phyloP scores from a whole-genome alignment of 495 filamentous ascomycete genomes.

The Cercophora sp. region DNA sequence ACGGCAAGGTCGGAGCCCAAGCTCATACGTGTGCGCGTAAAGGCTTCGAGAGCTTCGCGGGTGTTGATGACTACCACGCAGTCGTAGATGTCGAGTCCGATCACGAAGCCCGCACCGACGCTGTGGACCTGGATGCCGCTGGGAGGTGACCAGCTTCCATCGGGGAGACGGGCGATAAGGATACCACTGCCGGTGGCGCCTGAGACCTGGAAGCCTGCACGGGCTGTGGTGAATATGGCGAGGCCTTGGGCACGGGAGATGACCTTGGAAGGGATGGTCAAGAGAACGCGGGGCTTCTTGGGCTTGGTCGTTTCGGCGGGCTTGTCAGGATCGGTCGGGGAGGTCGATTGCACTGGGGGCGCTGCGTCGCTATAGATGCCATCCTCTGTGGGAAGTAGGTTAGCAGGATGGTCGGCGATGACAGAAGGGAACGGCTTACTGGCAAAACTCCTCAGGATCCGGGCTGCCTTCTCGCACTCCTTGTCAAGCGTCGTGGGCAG shows the following conservation, averaged over 20 bases:
- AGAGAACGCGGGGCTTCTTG: conserved; percentile 38
- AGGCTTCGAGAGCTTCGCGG: conserved; percentile 64
- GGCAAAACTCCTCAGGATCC: conserved; percentile 78
- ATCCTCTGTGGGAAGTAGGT: conserved; percentile 18
- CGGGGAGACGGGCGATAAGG: conserved; percentile 62
- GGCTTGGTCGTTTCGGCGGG: conserved; percentile 12
- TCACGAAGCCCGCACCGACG: conserved; percentile 69
- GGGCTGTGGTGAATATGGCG: conserved; percentile 80
- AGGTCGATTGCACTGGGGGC: conserved; percentile 1
- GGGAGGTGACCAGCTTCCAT: conserved; percentile 73
- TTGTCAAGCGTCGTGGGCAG: conserved; percentile 75
- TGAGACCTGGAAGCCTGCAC: conserved; percentile 72
- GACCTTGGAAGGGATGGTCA: conserved; percentile 73
- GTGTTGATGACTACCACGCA: conserved; percentile 81
- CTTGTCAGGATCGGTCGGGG: conserved; percentile 1
- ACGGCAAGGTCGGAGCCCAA: conserved; percentile 72
- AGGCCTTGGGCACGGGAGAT: conserved; percentile 70
- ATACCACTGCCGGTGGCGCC: conserved; percentile 75
- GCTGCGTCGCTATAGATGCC: conserved; percentile 28
- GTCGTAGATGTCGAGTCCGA: conserved; percentile 80
- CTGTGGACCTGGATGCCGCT: conserved; percentile 73
- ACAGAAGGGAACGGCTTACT: conserved; percentile 37
- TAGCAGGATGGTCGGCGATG: not conserved
- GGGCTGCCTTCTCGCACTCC: conserved; percentile 81
- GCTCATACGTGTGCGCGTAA: conserved; percentile 68